Evolutionary conservation across 1,139 yeast species (phyloP).

Genomic region (Suhomyces chickasaworum): DNA sequence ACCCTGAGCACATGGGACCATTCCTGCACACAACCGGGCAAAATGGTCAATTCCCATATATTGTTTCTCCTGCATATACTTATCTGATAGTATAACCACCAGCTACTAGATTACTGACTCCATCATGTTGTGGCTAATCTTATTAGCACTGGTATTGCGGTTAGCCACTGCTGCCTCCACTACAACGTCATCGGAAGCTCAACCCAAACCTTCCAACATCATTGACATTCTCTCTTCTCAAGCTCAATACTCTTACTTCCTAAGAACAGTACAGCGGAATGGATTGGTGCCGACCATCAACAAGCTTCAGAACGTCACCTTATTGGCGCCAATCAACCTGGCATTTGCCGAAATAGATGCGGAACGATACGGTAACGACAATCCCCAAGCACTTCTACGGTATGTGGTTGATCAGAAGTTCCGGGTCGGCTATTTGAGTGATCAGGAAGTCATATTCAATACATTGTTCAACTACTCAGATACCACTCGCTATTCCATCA

Average conservation of each 20-base stretch:
- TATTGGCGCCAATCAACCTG: constrained; percentile 84
- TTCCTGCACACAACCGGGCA: neutral
- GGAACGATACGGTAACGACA: constrained; percentile 17
- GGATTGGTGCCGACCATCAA: constrained; percentile 74
- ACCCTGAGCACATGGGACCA: neutral
- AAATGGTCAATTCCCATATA: too few species aligned
- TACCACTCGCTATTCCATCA: constrained; percentile 28
- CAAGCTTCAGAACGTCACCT: constrained; percentile 63
- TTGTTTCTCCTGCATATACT: neutral
- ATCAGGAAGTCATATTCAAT: constrained; percentile 31
- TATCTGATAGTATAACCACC: neutral
- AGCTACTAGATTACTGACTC: neutral
- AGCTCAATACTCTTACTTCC: constrained; percentile 71
- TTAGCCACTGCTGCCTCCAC: constrained; percentile 13
- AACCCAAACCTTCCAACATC: constrained; percentile 48
- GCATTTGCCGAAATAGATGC: constrained; percentile 51
- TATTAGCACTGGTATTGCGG: constrained; percentile 3
- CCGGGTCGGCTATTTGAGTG: constrained; percentile 36
- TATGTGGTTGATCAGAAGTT: constrained; percentile 41
- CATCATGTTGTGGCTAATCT: constrained; percentile 10
- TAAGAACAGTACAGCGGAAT: constrained; percentile 63
- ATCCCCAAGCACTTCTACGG: constrained; percentile 26
- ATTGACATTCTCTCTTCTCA: constrained; percentile 75
- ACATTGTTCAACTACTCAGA: constrained; percentile 28
- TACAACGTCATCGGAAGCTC: constrained; percentile 12